Conservation (phyloP, 179 eudicot genomes). For the Patellifolia procumbens region DNA sequence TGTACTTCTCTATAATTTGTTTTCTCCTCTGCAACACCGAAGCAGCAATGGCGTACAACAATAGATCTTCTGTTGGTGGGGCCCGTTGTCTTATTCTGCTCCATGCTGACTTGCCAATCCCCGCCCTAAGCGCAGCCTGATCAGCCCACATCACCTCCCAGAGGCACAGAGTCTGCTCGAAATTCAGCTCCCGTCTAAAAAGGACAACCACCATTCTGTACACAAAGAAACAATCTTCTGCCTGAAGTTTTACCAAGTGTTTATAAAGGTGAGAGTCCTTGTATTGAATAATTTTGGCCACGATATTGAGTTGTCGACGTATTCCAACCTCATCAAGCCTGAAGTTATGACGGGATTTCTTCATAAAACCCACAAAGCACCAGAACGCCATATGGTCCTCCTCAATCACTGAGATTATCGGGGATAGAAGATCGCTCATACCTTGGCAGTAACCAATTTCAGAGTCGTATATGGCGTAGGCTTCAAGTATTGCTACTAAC, state of each 20-base stretch:
- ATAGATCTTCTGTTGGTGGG: slow-evolving; percentile 85
- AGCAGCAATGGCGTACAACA: slow-evolving; percentile 87
- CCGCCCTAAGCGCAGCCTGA: slow-evolving; percentile 83
- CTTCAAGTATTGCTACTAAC: slow-evolving; percentile 87
- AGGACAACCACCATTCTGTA: slow-evolving; percentile 95
- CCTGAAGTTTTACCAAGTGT: slow-evolving; percentile 81
- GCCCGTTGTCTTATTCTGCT: slow-evolving; percentile 81
- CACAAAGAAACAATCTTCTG: slow-evolving; percentile 91
- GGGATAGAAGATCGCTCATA: slow-evolving; percentile 95
- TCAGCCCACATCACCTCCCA: slow-evolving; percentile 99
- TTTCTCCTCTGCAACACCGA: slow-evolving; percentile 89
- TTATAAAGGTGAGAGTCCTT: slow-evolving; percentile 85
- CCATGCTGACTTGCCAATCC: slow-evolving; percentile 84
- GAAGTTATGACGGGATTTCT: slow-evolving; percentile 88
- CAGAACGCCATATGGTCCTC: slow-evolving; percentile 91
- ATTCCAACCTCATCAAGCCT: slow-evolving; percentile 89
- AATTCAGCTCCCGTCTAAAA: slow-evolving; percentile 75
- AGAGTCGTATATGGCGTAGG: slow-evolving; percentile 78
- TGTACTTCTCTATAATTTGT: slow-evolving; percentile 75
- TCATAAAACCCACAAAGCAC: slow-evolving; percentile 97
- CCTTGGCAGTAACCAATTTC: slow-evolving; percentile 97
- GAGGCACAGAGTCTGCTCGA: slow-evolving; percentile 84
- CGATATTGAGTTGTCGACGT: slow-evolving; percentile 66
- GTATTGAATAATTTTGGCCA: slow-evolving; percentile 74
- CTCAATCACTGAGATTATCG: slow-evolving; percentile 70